Percentiles rank a stretch among this genome's conserved stretches.
These are phyloP conservation scores for Cyclotella cryptica DNA, from an alignment of 108 stramenopile genomes.

Conservation along the genomic window DNA sequence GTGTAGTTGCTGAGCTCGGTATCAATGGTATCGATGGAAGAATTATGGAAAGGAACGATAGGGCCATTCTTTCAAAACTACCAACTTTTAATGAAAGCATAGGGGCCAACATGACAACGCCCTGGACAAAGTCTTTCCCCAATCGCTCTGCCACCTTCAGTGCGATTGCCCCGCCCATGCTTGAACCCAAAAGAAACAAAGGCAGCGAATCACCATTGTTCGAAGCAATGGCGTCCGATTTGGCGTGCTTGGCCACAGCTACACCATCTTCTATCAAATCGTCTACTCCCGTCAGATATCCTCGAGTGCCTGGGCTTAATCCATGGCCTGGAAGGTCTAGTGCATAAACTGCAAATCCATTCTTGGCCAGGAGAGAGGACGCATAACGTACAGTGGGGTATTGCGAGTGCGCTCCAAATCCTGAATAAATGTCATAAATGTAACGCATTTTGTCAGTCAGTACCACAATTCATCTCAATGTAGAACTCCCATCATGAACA, in stretches of 20 bases:
- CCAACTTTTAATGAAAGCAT: conserved; percentile 78
- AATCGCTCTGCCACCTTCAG: conserved; percentile 63
- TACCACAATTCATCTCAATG: neutral
- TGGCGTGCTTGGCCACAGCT: conserved; percentile 62
- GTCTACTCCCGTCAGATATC: conserved; percentile 65
- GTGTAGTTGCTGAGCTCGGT: conserved; percentile 66
- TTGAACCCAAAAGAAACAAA: conserved; percentile 73
- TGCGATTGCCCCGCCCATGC: conserved; percentile 88
- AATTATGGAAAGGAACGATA: conserved; percentile 56
- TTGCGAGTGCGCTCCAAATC: conserved; percentile 78
- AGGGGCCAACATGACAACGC: conserved; percentile 81
- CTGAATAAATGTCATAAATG: neutral
- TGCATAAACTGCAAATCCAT: conserved; percentile 64
- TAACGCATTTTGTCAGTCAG: neutral
- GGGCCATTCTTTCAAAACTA: conserved; percentile 36
- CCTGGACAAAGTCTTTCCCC: conserved; percentile 30
- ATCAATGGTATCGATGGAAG: conserved; percentile 63
- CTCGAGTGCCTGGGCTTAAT: conserved; percentile 65
- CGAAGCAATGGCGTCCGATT: conserved; percentile 13
- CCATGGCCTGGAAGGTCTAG: conserved; percentile 85
- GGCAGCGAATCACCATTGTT: conserved; percentile 30
- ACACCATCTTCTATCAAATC: conserved; percentile 63
- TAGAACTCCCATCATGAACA: neutral
- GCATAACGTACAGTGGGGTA: conserved; percentile 87
- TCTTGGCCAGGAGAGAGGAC: conserved; percentile 67